Evolutionary conservation across 345 rosid genomes (phyloP).

Genomic region (Rhizophora apiculata): DNA sequence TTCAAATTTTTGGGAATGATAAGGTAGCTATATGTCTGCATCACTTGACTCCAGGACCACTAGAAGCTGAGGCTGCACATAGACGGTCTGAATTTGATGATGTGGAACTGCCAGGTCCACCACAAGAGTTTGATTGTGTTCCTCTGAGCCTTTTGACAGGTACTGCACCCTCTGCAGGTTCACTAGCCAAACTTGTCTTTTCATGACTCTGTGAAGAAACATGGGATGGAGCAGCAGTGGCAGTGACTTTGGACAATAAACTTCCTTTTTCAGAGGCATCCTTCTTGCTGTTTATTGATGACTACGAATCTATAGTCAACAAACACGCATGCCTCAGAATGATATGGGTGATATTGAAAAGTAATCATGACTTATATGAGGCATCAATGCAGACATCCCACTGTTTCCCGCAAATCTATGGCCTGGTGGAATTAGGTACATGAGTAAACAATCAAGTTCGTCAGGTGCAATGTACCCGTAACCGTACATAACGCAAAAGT

Average conservation of each 20-base stretch:
- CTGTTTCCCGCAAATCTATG: neutral
- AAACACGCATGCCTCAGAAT: neutral
- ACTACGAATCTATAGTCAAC: slow-evolving; percentile 36
- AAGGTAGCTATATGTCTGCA: no score
- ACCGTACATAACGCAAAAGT: no score
- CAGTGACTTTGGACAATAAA: slow-evolving; percentile 29
- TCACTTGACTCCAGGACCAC: slow-evolving; percentile 15
- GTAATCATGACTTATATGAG: neutral
- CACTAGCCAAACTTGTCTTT: slow-evolving; percentile 40
- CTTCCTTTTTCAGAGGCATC: slow-evolving; percentile 42
- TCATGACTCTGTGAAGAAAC: slow-evolving; percentile 41
- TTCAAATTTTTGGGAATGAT: no score
- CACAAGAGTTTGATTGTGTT: slow-evolving; percentile 38
- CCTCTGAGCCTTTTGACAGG: slow-evolving; percentile 41
- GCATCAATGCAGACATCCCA: neutral
- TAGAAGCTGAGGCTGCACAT: slow-evolving; percentile 40
- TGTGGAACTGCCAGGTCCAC: slow-evolving; percentile 54
- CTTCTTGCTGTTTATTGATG: slow-evolving; percentile 27
- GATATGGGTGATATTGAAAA: neutral
- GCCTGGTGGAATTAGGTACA: no score
- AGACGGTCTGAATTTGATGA: slow-evolving; percentile 54
- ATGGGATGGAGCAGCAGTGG: slow-evolving; percentile 25
- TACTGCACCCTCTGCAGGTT: slow-evolving; percentile 35
- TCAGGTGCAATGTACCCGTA: no score
- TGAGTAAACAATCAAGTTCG: no score